Percentiles rank a stretch among this genome's conserved stretches.
Evolutionary conservation across 345 rosid genomes (phyloP).

Genomic region (Eucalyptus cloeziana): DNA sequence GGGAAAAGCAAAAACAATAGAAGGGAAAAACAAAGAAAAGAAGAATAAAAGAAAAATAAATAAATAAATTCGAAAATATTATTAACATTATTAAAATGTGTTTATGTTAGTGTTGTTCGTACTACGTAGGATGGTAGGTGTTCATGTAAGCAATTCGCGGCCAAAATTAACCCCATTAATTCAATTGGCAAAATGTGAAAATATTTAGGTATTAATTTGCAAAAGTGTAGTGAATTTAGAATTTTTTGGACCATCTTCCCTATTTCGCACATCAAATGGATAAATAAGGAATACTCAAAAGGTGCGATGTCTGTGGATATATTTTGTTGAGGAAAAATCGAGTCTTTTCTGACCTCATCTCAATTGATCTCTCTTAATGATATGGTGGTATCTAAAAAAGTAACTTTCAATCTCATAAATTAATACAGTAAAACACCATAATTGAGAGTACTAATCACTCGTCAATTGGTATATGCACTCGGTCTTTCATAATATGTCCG

Average conservation of each 20-base stretch:
- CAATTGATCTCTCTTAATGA: not conserved
- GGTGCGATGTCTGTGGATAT: not conserved
- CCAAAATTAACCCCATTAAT: no score
- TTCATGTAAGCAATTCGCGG: no score
- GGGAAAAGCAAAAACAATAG: no score
- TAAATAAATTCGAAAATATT: no score
- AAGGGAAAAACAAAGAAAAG: no score
- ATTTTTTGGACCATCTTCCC: no score
- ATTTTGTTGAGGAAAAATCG: not conserved
- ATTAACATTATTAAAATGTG: no score
- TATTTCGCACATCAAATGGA: not conserved
- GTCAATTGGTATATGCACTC: not conserved
- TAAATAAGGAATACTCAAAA: not conserved
- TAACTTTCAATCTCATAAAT: not conserved
- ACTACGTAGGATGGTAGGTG: accelerated
- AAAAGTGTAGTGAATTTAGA: no score
- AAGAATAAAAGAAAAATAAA: no score
- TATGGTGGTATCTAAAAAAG: not conserved
- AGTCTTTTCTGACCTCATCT: not conserved
- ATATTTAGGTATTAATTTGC: no score
- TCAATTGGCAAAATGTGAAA: no score
- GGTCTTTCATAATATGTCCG: not conserved
- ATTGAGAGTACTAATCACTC: not conserved
- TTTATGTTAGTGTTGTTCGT: no score
- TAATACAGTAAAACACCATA: not conserved